Percentiles rank a stretch among this genome's conserved stretches.
phyloP scores from a whole-genome alignment of 768 basidiomycete species.

The Pisolithus albus region DNA sequence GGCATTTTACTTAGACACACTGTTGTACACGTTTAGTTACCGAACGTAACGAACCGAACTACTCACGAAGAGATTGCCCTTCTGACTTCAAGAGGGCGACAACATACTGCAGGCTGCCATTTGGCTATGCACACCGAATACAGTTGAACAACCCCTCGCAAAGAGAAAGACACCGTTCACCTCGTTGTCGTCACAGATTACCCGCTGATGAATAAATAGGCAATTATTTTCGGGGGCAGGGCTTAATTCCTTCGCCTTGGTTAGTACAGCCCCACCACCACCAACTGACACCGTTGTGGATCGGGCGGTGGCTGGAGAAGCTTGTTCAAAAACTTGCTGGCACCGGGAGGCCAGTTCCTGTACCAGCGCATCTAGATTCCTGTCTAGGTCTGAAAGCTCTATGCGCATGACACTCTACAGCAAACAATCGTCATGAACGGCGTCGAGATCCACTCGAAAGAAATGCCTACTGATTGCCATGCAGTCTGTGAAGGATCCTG shows the following conservation, averaged over 20 bases:
- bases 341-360: constrained; percentile 57
- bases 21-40: constrained; percentile 34
- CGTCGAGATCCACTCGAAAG: constrained; percentile 19
- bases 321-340: constrained; percentile 54
- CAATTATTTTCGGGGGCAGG: constrained; percentile 25
- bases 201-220: constrained; percentile 49
- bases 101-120: constrained; percentile 46
- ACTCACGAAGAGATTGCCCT: constrained; percentile 44
- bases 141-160: constrained; percentile 13
- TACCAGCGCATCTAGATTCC: constrained; percentile 61
- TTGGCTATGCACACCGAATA: constrained; percentile 30
- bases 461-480: constrained; percentile 47
- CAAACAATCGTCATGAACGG: constrained; percentile 24
- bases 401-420: constrained; percentile 41
- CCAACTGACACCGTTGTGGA: constrained; percentile 40
- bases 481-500: constrained; percentile 40
- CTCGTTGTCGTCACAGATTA: constrained; percentile 41
- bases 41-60: constrained; percentile 15
- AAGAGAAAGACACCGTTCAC: constrained; percentile 30
- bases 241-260: constrained; percentile 29
- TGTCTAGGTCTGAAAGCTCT: constrained; percentile 53
- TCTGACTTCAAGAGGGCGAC: constrained; percentile 37
- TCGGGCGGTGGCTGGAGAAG: constrained; percentile 56
- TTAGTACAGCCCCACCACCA: constrained; percentile 26
- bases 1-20: constrained; percentile 53